Evolutionary conservation across 2,329 filamentous ascomycete genomes (phyloP).

Genomic region (Sphaerulina musiva): DNA sequence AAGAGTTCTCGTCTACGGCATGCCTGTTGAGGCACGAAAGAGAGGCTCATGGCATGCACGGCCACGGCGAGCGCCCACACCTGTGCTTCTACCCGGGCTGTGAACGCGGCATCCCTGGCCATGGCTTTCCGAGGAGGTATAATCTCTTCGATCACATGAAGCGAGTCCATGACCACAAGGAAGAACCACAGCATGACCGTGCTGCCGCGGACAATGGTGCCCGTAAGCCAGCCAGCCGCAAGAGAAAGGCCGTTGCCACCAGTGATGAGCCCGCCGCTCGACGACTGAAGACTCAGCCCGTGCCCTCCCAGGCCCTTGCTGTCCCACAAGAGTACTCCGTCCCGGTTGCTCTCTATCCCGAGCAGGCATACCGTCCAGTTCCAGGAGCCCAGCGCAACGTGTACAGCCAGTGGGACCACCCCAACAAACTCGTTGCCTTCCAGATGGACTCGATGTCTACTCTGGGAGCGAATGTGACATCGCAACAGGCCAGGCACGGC

Average conservation of each 20-base stretch:
- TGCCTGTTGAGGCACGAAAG: slow-evolving; percentile 91
- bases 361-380: background rate
- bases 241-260: slow-evolving; percentile 25
- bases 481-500: slow-evolving; percentile 25
- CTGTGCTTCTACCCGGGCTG: slow-evolving; percentile 83
- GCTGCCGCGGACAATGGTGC: slow-evolving; percentile 4
- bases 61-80: slow-evolving; percentile 87
- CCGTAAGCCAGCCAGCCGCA: slow-evolving; percentile 25
- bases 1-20: slow-evolving; percentile 89
- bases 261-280: slow-evolving; percentile 21
- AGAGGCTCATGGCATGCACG: slow-evolving; percentile 92
- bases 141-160: slow-evolving; percentile 97
- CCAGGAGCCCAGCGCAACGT: slow-evolving; percentile 4
- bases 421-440: slow-evolving; percentile 22
- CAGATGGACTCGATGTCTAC: slow-evolving; percentile 24
- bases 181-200: slow-evolving; percentile 17
- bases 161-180: slow-evolving; percentile 67
- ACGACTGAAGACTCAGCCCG: slow-evolving; percentile 10
- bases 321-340: slow-evolving; percentile 6
- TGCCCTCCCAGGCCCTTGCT: slow-evolving; percentile 9
- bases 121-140: slow-evolving; percentile 91
- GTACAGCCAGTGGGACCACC: slow-evolving; percentile 23
- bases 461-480: slow-evolving; percentile 24
- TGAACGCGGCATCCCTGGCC: slow-evolving; percentile 71
- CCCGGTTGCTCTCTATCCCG: slow-evolving; percentile 6